These are phyloP conservation scores for Tolypocladium tropicale DNA, from an alignment of 2,329 filamentous ascomycete species.

Conservation along the genomic window DNA sequence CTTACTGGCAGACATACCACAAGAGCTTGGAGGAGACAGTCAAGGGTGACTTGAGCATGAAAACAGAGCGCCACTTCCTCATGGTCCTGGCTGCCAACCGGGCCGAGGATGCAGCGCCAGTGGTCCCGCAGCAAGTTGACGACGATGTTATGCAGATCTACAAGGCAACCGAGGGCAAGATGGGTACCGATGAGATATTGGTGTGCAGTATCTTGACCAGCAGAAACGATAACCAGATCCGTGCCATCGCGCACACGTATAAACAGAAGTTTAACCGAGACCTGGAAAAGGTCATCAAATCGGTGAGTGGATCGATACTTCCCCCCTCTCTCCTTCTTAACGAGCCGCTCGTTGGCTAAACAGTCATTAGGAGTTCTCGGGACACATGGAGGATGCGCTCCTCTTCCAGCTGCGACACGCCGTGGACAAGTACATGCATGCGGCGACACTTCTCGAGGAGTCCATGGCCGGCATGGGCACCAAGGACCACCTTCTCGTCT, in stretches of 20 bases:
- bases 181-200: constrained; percentile 63
- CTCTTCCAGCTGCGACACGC: constrained; percentile 70
- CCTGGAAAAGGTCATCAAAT: constrained; percentile 65
- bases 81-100: constrained; percentile 68
- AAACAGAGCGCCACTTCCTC: constrained; percentile 77
- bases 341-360: neutral
- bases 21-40: constrained; percentile 62
- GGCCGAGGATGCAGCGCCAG: constrained; percentile 66
- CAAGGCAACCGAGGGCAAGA: constrained; percentile 61
- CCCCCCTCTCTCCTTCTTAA: neutral
- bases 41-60: constrained; percentile 69
- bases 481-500: constrained; percentile 70
- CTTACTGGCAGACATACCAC: constrained; percentile 60
- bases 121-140: constrained; percentile 64
- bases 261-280: constrained; percentile 58
- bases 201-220: constrained; percentile 71
- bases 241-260: constrained; percentile 70
- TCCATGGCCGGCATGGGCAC: constrained; percentile 82
- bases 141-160: constrained; percentile 69
- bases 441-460: constrained; percentile 73
- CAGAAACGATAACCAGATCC: constrained; percentile 72
- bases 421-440: constrained; percentile 71
- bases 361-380: constrained; percentile 60
- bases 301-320: constrained; percentile 29
- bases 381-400: constrained; percentile 84